phyloP scores from a whole-genome alignment of 2,329 filamentous ascomycete genomes.

The Torrubiellomyces zombiae region DNA sequence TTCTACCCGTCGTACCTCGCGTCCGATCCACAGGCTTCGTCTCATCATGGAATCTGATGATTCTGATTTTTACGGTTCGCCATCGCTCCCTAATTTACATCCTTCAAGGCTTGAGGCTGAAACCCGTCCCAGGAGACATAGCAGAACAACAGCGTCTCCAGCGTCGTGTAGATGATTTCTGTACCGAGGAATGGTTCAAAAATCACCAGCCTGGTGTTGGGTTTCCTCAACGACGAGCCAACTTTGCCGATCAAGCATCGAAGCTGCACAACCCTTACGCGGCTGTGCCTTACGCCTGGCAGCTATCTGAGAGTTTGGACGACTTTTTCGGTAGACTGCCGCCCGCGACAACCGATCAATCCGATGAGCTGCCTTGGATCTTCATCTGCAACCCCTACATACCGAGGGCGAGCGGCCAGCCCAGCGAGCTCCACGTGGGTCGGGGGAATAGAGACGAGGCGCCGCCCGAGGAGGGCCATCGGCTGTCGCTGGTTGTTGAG shows the following conservation, averaged over 20 bases:
- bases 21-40: no score
- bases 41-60: constrained; percentile 31
- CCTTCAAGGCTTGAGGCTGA: no score
- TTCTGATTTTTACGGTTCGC: constrained; percentile 39
- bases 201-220: constrained; percentile 12
- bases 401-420: constrained; percentile 15
- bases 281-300: constrained; percentile 38
- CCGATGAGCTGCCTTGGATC: constrained; percentile 45
- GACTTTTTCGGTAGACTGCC: constrained; percentile 54
- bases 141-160: constrained; percentile 29
- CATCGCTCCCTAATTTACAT: no score
- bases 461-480: constrained; percentile 26
- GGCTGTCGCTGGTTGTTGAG: constrained; percentile 30
- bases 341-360: constrained; percentile 40
- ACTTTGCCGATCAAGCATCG: constrained; percentile 7
- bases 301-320: constrained; percentile 43
- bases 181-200: constrained; percentile 27
- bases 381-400: constrained; percentile 51
- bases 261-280: constrained; percentile 42
- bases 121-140: constrained; percentile 43
- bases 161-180: constrained; percentile 31
- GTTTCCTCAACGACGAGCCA: constrained; percentile 9
- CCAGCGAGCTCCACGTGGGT: constrained; percentile 18
- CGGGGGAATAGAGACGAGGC: constrained; percentile 32
- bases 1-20: no score